Conservation (phyloP, 495 filamentous ascomycete genomes). For the Neohortaea acidophila region DNA sequence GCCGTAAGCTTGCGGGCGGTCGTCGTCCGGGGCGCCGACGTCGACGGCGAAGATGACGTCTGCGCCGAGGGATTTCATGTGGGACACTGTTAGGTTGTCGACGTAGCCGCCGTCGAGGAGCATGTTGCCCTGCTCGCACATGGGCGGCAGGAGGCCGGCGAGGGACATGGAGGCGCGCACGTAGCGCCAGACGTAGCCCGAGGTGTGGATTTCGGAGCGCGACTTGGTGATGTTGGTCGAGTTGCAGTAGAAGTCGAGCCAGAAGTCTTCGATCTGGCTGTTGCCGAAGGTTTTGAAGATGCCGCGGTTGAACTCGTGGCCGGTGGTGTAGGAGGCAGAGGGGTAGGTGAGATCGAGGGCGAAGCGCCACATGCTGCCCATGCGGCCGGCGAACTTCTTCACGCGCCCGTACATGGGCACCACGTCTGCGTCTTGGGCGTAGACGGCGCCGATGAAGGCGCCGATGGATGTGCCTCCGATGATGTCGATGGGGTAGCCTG, state of each 20-base stretch:
- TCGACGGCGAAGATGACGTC: conserved; percentile 93
- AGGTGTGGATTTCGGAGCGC: conserved; percentile 78
- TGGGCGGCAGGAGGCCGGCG: conserved; percentile 77
- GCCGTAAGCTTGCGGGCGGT: conserved; percentile 77
- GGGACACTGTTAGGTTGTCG: conserved; percentile 89
- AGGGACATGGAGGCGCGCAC: conserved; percentile 92
- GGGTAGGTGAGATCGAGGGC: conserved; percentile 92
- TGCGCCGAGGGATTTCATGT: conserved; percentile 89
- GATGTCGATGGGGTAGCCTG: conserved; percentile 91
- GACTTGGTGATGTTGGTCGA: conserved; percentile 93
- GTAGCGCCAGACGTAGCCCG: conserved; percentile 92
- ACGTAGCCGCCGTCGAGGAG: conserved; percentile 92
- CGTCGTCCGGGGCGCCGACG: conserved; percentile 80
- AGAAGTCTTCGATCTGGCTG: conserved; percentile 95
- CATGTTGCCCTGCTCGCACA: conserved; percentile 95
- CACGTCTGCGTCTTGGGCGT: conserved; percentile 90
- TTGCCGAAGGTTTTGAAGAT: conserved; percentile 98
- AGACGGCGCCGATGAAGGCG: conserved; percentile 90
- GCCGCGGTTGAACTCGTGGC: conserved; percentile 96
- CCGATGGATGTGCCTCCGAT: conserved; percentile 94
- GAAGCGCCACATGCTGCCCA: conserved; percentile 96
- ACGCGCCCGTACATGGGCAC: conserved; percentile 92
- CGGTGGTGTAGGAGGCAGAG: conserved; percentile 77
- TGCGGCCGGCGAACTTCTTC: conserved; percentile 92
- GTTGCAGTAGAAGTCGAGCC: conserved; percentile 98